Evolutionary conservation across 495 filamentous ascomycete species (phyloP), one percentile per base, ranked within the genome.

Genomic region (Daldinia childiae): DNA sequence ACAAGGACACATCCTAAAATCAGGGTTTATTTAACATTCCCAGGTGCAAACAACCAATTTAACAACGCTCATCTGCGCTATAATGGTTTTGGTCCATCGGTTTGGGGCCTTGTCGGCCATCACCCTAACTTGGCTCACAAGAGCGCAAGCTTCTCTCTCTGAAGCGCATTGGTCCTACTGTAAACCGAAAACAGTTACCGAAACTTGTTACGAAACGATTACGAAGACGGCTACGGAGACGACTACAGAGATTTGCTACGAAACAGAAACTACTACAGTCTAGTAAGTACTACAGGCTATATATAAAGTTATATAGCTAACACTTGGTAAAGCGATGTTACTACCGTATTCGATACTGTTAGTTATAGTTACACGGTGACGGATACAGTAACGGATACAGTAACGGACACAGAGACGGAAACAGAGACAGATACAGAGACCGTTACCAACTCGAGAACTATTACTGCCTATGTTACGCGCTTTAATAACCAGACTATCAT

Each of bases 71-170:
- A 52, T 29, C 32, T 48, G 30, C 21, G 38, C 69, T 58, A 64
- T 21, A 24, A 78, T 78, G 76, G 66, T 76, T 64, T 41, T 62
- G 30, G 12, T 58, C 34, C 45, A 50, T 19, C 58, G 41, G 29
- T 30, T 78, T 19, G 67, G 68, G 68, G 66, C 57, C 45, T 58
- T 71, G 43, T 64, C 58, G 66, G 74, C 38, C 52, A 29, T 74
- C 17, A 66, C 68, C 38, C n/a, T 74, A 1, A 58, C 59, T 54
- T 72, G 55, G 21, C 32, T 70, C 17, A 63, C 48, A 34, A 62
- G 15, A 34, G 59, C 62, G 41, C 36, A 61, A 24, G 21, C 57
- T 39, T 52, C 36, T 48, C 39, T 62, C 48, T 64, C 56, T 15
- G 56, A 64, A n/a, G 57, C 54, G 15, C 52, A 62, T 59, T 72